Evolutionary conservation across 2,329 filamentous ascomycete genomes (phyloP).

Genomic region (Aureobasidium leucospermi): DNA sequence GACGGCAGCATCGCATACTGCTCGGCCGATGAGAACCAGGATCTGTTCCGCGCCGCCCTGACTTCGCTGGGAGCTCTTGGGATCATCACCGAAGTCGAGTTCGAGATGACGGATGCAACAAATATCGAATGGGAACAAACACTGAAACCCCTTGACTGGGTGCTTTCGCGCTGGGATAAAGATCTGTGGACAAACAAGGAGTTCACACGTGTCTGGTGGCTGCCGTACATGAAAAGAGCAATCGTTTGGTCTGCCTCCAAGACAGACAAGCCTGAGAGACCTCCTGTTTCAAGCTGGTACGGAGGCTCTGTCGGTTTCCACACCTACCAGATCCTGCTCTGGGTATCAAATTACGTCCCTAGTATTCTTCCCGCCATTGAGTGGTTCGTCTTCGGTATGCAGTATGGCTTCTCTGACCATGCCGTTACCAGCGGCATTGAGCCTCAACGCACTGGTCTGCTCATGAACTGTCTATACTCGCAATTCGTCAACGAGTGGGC

Average conservation of each 20-base stretch:
- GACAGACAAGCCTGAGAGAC: constrained; percentile 53
- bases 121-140: constrained; percentile 83
- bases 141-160: constrained; percentile 60
- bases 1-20: constrained; percentile 70
- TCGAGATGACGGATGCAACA: constrained; percentile 71
- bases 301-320: constrained; percentile 77
- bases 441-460: constrained; percentile 67
- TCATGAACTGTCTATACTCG: constrained; percentile 98
- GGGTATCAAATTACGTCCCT: constrained; percentile 69
- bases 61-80: constrained; percentile 84
- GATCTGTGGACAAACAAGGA: constrained; percentile 77
- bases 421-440: constrained; percentile 67
- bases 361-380: constrained; percentile 79
- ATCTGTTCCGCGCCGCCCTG: constrained; percentile 82
- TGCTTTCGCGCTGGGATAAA: constrained; percentile 64
- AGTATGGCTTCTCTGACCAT: constrained; percentile 79
- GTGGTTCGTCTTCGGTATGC: constrained; percentile 96
- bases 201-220: constrained; percentile 95
- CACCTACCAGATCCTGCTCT: constrained; percentile 86
- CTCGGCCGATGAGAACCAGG: constrained; percentile 57
- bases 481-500: constrained; percentile 99
- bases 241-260: constrained; percentile 87
- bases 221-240: constrained; percentile 81
- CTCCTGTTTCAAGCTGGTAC: constrained; percentile 66
- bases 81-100: constrained; percentile 83